Evolutionary conservation across 768 basidiomycete species (phyloP), one percentile per base, ranked within the genome.

Genomic region (Coprinopsis marcescibilis): DNA sequence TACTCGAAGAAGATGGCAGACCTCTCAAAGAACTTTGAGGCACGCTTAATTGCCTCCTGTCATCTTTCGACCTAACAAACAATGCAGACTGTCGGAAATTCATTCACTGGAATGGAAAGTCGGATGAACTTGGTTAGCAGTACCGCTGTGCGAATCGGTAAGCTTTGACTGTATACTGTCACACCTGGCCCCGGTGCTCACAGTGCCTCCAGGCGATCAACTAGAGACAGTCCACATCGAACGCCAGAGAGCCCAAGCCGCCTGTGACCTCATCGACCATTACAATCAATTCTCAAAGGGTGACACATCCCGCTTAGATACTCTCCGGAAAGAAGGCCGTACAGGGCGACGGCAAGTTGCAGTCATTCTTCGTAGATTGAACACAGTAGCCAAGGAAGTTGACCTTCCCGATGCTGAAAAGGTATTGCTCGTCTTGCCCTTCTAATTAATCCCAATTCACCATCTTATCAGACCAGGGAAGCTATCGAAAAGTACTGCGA

Each of bases 401-500:
- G 95, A 95, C 54, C 71, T 93, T 19, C 83, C 88, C 10, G 76
- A 75, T 36, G 85, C 86, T 15, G 90, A 92, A 27, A 81, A 83
- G 71, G 91, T 91, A 55, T 30, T 67, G 53, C 4, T 10, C 24
- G 10, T 37, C 17, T 32, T 34, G 13, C 32, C 21, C 11, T 33
- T 33, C 4, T 5, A 11, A 33, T 45, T 4, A 20, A 12, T 20
- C 5, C 21, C 25, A 40, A 40, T 21, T 48, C n/a, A 45, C 30
- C 40, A 30, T 17, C 30, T 46, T 21, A 30, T 20, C 57, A 94
- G 85, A 92, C 93, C 2, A 73, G 89, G 51, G 93, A 96, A 61
- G 84, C 75, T 48, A 92, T 99, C 50, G 95, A 98, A 57, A 88
- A 86, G 60, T 98, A 97, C 57, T 96, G 96, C 68, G 96, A 99